phyloP scores from a whole-genome alignment of 1,139 yeast genomes.

The Tardiomyces blankii region DNA sequence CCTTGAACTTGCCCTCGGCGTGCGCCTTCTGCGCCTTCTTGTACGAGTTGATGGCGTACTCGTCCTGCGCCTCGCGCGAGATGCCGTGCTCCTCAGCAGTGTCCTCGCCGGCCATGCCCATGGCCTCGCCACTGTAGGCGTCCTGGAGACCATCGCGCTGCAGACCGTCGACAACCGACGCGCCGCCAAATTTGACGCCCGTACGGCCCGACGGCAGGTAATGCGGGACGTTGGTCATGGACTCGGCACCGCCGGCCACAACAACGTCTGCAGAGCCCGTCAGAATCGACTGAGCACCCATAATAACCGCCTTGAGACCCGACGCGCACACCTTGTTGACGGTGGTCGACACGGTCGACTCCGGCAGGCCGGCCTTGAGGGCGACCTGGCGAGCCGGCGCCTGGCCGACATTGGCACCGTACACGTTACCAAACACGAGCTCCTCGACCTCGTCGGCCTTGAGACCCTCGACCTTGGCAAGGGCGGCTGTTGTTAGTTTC shows the following conservation, averaged over 20 bases:
- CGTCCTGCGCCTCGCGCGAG: conserved; percentile 69
- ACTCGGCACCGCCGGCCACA: conserved; percentile 95
- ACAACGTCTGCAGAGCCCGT: conserved; percentile 88
- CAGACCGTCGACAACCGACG: conserved; percentile 69
- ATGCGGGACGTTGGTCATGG: conserved; percentile 95
- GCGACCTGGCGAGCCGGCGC: conserved; percentile 99
- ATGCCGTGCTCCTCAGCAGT: conserved; percentile 67
- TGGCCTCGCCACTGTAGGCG: conserved; percentile 73
- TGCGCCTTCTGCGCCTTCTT: conserved; percentile 74
- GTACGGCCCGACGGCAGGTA: conserved; percentile 76
- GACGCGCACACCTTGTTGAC: conserved; percentile 97
- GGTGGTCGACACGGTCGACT: conserved; percentile 72
- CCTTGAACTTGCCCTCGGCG: conserved; percentile 63
- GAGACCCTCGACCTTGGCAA: conserved; percentile 65
- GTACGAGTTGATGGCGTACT: conserved; percentile 79
- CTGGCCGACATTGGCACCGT: conserved; percentile 92
- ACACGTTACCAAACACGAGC: conserved; percentile 83
- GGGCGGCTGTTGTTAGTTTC: conserved; percentile 38
- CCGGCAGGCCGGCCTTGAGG: conserved; percentile 73
- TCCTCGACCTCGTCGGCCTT: conserved; percentile 70
- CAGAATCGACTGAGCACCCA: conserved; percentile 83
- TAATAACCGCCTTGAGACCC: conserved; percentile 83
- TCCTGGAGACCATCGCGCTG: conserved; percentile 88
- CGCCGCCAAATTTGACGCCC: conserved; percentile 86
- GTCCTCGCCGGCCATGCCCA: conserved; percentile 97